Base-by-base conservation (phyloP, 2,329 filamentous ascomycete genomes). In the Phaeomoniella chlamydospora region DNA sequence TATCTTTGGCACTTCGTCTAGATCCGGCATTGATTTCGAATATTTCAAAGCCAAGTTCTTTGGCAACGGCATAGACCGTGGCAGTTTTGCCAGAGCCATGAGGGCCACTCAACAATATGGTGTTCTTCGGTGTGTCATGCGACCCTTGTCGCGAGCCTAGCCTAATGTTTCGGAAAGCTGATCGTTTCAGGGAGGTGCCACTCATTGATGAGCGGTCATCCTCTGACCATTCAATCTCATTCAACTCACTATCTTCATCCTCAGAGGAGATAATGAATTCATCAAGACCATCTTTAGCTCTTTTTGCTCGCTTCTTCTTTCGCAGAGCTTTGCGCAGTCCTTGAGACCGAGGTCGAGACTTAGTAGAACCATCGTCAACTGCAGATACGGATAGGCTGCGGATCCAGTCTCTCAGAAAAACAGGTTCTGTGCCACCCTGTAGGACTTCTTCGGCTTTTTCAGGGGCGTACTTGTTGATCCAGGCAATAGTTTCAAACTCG, bases 81-180 rank as follows among this genome's bases (percentile, higher is more conserved):
- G 92, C 87, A 10, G 87, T 93, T 60, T 98, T 98, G 2, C 90
- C 92, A 52, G 80, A 88, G 0, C 90, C 90, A 45, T 82, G 70
- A 2, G 88, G 85, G 0, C 90, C 90, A 49, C 85, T 94, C 18
- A 98, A 66, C 5, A 98, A 63, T n/a, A 94, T 72, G 0, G 79
- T 73, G 56, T 94, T 94, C 56, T 60, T 41, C 42, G 41, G 33
- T 39, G 35, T 34, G 41, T 62, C 47, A 38, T 62, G 50, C 32
- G 56, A 57, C 46, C 45, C 50, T 51, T 26, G 61, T 49, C 9
- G 39, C 37, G 17, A 47, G 11, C 43, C 49, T 15, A 54, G 43
- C 22, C 56, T 54, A n/a, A 55, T 58, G 10, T 53, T 48, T 38
- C 59, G 53, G n/a, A 67, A 51, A 10, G 64, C 50, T 2, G 63